Conservation (phyloP, 345 rosid genomes). For the Rhizophora mangle region DNA sequence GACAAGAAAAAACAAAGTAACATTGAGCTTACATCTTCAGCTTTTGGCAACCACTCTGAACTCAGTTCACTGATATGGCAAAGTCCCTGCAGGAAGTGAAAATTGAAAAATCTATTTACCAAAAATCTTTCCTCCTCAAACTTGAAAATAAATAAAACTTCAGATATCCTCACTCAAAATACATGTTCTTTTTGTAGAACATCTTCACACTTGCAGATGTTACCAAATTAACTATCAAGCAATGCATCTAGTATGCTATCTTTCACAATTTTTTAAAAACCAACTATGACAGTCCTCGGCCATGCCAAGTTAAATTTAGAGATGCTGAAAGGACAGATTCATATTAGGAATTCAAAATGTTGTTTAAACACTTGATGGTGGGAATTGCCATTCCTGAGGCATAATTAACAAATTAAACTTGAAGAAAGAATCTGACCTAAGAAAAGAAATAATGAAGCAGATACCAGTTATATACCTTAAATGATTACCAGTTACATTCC, state of each 20-base stretch:
- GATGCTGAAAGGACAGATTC: too few species aligned
- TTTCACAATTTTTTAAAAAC: too few species aligned
- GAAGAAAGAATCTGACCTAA: neutral
- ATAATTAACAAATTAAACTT: neutral
- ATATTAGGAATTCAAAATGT: neutral
- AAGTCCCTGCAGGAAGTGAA: constrained; percentile 59
- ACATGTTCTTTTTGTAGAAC: neutral
- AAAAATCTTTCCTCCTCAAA: constrained; percentile 1
- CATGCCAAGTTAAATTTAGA: too few species aligned
- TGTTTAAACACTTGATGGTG: neutral
- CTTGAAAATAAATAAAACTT: neutral
- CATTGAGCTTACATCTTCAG: constrained; percentile 75
- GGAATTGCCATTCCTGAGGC: neutral
- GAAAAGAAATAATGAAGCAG: neutral
- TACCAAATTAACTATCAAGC: neutral
- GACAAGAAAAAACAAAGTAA: constrained; percentile 4
- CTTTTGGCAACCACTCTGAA: constrained; percentile 81
- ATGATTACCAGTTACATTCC: neutral
- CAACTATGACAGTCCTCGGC: too few species aligned
- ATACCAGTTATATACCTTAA: neutral
- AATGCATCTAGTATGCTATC: neutral
- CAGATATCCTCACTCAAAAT: neutral
- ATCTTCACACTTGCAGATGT: neutral
- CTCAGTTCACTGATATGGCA: constrained; percentile 97
- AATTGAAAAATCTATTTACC: neutral